Evolutionary conservation across 2,329 filamentous ascomycete species (phyloP).

Genomic region (Plectosphaerella plurivora): DNA sequence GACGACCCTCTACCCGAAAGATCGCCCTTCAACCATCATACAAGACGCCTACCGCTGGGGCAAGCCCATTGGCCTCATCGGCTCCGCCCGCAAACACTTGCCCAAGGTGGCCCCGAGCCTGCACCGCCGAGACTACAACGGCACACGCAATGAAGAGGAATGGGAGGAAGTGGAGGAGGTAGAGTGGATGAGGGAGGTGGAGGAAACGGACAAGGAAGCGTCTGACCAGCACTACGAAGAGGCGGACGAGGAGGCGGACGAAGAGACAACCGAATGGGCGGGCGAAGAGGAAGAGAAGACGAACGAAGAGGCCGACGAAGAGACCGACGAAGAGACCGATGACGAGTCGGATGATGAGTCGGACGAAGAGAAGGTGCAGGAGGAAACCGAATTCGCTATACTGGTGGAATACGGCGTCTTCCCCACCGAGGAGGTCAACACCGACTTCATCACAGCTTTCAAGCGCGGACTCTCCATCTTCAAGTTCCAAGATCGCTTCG

Average conservation of each 20-base stretch:
- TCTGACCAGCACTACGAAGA: no score
- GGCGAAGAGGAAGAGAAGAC: no score
- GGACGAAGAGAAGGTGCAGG: no score
- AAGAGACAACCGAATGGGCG: no score
- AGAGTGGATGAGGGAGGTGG: no score
- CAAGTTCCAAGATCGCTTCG: conserved; percentile 62
- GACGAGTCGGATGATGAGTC: neutral
- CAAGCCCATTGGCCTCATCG: conserved; percentile 63
- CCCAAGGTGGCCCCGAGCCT: conserved; percentile 27
- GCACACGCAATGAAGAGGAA: neutral
- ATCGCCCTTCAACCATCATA: conserved; percentile 60
- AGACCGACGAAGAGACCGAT: no score
- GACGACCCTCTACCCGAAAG: conserved; percentile 58
- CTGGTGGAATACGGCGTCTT: conserved; percentile 31
- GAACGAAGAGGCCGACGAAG: no score
- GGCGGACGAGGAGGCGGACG: no score
- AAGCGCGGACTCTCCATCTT: conserved; percentile 58
- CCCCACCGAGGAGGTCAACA: conserved; percentile 22
- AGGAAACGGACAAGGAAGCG: no score
- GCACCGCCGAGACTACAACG: neutral
- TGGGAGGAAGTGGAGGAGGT: neutral
- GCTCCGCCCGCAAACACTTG: conserved; percentile 23
- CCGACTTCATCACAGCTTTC: conserved; percentile 36
- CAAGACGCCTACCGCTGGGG: conserved; percentile 62
- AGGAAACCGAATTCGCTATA: no score